Base-by-base conservation (phyloP, 2,329 filamentous ascomycete species). In the Mycosphaerella sp. region DNA sequence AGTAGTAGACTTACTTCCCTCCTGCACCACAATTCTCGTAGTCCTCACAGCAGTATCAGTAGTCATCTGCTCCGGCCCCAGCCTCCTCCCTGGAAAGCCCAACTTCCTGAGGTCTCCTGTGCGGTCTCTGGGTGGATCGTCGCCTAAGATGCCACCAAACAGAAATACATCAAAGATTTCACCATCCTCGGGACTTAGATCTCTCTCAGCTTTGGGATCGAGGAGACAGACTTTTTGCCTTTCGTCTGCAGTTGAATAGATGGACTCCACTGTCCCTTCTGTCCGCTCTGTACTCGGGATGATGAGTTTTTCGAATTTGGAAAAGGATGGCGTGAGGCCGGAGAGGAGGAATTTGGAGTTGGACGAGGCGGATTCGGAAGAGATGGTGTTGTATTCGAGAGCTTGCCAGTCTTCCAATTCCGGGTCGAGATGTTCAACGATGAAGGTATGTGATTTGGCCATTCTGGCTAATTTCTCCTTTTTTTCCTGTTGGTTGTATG, bases 31-130 rank as follows among this genome's bases (percentile, higher is more conserved):
- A 63, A 95, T 85, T 61, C 93, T 82, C 32, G 93, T 97, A 43
- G 96, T 92, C 62, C 93, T 81, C 48, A 96, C 93, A 4, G 93
- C 93, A 17, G 93, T 98, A 70, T 98, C 93, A 4, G 93, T 98
- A 2, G 93, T 97, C 92, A 98, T 96, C 73, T 98, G 93, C 64
- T 91, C 85, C 6, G 92, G 89, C 0, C 93, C 93, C 31, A 98
- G 78, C 54, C 93, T 81, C 50, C 93, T 84, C 54, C 92, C 90
- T 54, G 85, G 78, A 65, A 95, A 98, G 2, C 93, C 93, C 70
- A 97, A 95, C 72, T 89, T 90, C 49, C 93, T 84, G 64, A 98
- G 76, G 71, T 98, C 93, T n/a, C 88, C 92, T 4, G 93, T 98
- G 58, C 93, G 85, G 73, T 97, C 92, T 95, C 54, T 53, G 11